Evolutionary conservation across 148 eudicot species (phyloP), one percentile per base, ranked within the genome.

Genomic region (Camellia lanceoleosa): DNA sequence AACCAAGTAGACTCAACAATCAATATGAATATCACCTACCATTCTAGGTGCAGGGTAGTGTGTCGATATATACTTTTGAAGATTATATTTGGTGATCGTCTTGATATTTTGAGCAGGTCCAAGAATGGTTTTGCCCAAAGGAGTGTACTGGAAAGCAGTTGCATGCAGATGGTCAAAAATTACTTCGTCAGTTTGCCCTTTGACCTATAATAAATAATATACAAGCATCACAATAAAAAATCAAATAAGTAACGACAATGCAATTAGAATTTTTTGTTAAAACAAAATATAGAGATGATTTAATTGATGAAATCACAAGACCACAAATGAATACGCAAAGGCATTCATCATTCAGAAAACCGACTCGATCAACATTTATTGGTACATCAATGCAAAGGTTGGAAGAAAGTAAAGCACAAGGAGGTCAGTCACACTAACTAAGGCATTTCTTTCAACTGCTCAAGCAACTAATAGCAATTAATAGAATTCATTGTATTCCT

Each of bases 161-260:
- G 98, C 93, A 80, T 95, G 98, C 81, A 95, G 82, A 85, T 95
- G 98, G 77, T 95, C 97, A 51, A 95, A 95, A 68, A 95, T 83
- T 67, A 95, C 98, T 87, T 95, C 98, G 84, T 93, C 98, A 1
- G 88, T 90, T 84, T 93, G 94, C 42, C 92, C 93, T 87, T 89
- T 92, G 62, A 93, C 97, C 98, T 95, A 71, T 23, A 78, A 83
- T 19, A 42, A 72, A 65, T 20, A 59, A 20, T 20, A 62, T 38
- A 61, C 58, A 20, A 72, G 73, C 41, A 66, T 44, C 19, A n/a
- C 3, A 58, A 77, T 18, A 63, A 63, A n/a, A 68, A 62, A 5
- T 12, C 67, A n/a, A 74, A 59, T 38, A 62, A 76, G 4, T 19
- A 74, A 41, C 5, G 1, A 64, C 69, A 61, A 63, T 23, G 16